A percentile compares a stretch with the other conserved stretches of the same genome.
Evolutionary conservation across 257 asterid species (phyloP).

Genomic region (Ophiorrhiza pumila): DNA sequence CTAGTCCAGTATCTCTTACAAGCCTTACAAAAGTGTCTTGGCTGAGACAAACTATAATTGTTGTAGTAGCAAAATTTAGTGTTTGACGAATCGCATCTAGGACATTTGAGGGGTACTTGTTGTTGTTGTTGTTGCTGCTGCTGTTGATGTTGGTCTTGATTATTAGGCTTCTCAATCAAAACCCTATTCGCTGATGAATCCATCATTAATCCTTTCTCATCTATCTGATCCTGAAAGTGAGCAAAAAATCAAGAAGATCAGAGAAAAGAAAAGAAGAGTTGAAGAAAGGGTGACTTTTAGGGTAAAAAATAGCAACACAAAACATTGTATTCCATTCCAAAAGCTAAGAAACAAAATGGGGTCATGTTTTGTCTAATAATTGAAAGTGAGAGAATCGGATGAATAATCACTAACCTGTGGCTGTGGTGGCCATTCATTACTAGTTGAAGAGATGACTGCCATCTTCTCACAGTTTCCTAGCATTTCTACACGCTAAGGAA

Average conservation of each 20-base stretch:
- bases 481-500: slow-evolving; percentile 40
- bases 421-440: slow-evolving; percentile 71
- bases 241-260: slow-evolving; percentile 21
- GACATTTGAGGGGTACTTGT: slow-evolving; percentile 36
- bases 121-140: slow-evolving; percentile 40
- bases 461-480: slow-evolving; percentile 50
- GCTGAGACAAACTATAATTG: slow-evolving; percentile 50
- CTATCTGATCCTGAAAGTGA: slow-evolving; percentile 38
- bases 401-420: slow-evolving; percentile 43
- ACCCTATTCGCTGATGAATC: slow-evolving; percentile 26
- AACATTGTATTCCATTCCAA: slow-evolving; percentile 69
- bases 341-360: slow-evolving; percentile 72
- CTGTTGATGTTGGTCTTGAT: slow-evolving; percentile 21
- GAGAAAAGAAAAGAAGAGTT: slow-evolving; percentile 20
- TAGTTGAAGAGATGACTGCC: slow-evolving; percentile 43
- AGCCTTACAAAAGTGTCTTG: slow-evolving; percentile 49
- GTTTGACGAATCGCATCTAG: slow-evolving; percentile 47
- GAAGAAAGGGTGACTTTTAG: slow-evolving; percentile 29
- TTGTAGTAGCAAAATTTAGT: slow-evolving; percentile 49
- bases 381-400: slow-evolving; percentile 36
- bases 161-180: slow-evolving; percentile 36
- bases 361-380: slow-evolving; percentile 51
- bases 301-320: slow-evolving; percentile 39
- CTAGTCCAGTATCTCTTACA: slow-evolving; percentile 56
- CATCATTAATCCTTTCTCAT: slow-evolving; percentile 40